These are phyloP conservation scores for Penicillium crustosum DNA, from an alignment of 2,329 filamentous ascomycete species.

Conservation along the genomic window DNA sequence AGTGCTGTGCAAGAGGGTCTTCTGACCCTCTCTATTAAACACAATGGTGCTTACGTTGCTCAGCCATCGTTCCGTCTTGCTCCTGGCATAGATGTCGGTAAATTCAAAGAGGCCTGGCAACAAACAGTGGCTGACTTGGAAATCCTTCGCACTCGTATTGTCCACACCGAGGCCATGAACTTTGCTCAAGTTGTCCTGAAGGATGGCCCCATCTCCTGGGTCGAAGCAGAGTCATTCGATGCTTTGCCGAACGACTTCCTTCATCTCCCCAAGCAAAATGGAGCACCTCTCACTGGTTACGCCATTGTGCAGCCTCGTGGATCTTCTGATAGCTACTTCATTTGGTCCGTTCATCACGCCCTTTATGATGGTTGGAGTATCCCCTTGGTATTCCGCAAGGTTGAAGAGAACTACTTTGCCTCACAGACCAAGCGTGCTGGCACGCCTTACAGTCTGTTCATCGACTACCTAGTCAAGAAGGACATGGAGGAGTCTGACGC, in stretches of 20 bases:
- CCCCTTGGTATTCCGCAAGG: slow-evolving; percentile 38
- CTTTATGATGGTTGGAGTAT: slow-evolving; percentile 54
- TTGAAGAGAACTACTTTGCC: slow-evolving; percentile 38
- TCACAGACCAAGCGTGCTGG: slow-evolving; percentile 10
- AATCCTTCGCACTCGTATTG: slow-evolving; percentile 51
- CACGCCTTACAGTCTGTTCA: slow-evolving; percentile 33
- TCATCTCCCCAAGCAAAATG: slow-evolving; percentile 36
- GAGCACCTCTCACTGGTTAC: slow-evolving; percentile 37
- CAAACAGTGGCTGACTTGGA: slow-evolving; percentile 46
- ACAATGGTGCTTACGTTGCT: slow-evolving; percentile 51
- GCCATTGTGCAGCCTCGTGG: slow-evolving; percentile 33
- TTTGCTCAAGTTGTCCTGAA: slow-evolving; percentile 45
- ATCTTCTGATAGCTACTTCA: slow-evolving; percentile 39
- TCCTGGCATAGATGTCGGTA: slow-evolving; percentile 38
- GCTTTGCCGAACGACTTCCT: slow-evolving; percentile 26
- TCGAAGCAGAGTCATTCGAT: slow-evolving; percentile 28
- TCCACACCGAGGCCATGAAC: slow-evolving; percentile 39
- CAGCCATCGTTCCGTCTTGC: slow-evolving; percentile 47
- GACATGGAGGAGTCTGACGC: slow-evolving; percentile 31
- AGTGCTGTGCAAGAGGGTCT: slow-evolving; percentile 48
- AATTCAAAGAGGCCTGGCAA: slow-evolving; percentile 51
- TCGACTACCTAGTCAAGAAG: slow-evolving; percentile 31
- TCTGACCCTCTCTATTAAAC: slow-evolving; percentile 50
- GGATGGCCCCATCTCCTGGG: slow-evolving; percentile 38
- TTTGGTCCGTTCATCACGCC: slow-evolving; percentile 54